Evolutionary conservation across 768 basidiomycete genomes (phyloP).

Genomic region (Mycena filopes): DNA sequence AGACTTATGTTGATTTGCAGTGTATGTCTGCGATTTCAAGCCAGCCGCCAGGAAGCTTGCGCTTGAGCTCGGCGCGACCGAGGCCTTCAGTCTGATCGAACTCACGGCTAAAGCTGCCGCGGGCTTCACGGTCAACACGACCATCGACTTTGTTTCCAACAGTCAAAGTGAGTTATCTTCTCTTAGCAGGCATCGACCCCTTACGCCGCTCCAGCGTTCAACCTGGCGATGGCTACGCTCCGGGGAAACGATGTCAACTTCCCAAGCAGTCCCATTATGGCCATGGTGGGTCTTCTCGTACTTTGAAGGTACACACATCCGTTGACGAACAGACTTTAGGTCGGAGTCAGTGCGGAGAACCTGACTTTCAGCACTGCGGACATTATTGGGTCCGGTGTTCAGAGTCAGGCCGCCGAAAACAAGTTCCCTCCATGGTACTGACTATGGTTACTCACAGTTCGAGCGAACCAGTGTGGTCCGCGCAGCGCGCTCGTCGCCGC

Average conservation of each 20-base stretch:
- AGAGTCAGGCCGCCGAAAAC: constrained; percentile 13
- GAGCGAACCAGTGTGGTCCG: constrained; percentile 10
- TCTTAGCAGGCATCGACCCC: background rate
- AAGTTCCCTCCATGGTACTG: background rate
- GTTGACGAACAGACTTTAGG: too few relatives aligned
- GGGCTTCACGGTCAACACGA: constrained; percentile 35
- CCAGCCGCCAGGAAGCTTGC: constrained; percentile 36
- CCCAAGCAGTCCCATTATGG: constrained; percentile 7
- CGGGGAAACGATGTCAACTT: constrained; percentile 23
- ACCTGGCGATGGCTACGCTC: constrained; percentile 23
- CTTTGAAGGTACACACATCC: too few relatives aligned
- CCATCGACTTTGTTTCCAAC: constrained; percentile 37
- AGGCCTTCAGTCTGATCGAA: constrained; percentile 33
- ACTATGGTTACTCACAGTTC: constrained; percentile 11
- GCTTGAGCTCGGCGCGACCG: constrained; percentile 34
- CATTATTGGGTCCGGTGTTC: constrained; percentile 7
- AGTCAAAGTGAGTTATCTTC: constrained; percentile 32
- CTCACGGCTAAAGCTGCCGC: constrained; percentile 22
- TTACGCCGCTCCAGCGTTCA: constrained; percentile 5
- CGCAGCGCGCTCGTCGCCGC: constrained; percentile 7
- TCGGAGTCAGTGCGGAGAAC: constrained; percentile 21
- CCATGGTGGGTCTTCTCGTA: constrained; percentile 23
- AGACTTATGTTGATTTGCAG: background rate
- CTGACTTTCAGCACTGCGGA: constrained; percentile 20
- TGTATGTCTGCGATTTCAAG: constrained; percentile 37